These are phyloP conservation scores for Colletotrichum orbiculare DNA, from an alignment of 2,329 filamentous ascomycete genomes.

Conservation along the genomic window DNA sequence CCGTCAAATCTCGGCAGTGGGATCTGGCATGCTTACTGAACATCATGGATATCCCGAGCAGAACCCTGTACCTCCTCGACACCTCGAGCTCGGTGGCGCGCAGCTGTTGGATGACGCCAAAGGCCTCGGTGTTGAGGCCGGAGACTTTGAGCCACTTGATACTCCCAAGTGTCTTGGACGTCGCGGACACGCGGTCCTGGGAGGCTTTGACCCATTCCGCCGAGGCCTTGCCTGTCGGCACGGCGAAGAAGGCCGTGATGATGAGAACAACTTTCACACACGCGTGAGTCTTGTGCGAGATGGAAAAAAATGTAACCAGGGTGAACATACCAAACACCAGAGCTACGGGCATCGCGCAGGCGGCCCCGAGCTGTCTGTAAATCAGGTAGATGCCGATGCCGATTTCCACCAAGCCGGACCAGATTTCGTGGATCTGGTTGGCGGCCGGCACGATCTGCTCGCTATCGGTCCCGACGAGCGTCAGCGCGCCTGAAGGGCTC, in stretches of 20 bases:
- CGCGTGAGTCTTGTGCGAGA: slow-evolving; percentile 14
- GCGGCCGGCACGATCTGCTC: slow-evolving; percentile 41
- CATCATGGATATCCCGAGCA: slow-evolving; percentile 36
- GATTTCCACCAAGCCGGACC: slow-evolving; percentile 42
- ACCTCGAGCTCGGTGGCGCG: slow-evolving; percentile 39
- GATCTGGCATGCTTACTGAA: slow-evolving; percentile 28
- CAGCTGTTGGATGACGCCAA: slow-evolving; percentile 38
- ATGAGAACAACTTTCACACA: slow-evolving; percentile 42
- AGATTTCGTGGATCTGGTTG: slow-evolving; percentile 39
- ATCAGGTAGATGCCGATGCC: slow-evolving; percentile 43
- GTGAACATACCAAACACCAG: slow-evolving; percentile 53
- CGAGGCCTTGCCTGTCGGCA: slow-evolving; percentile 46
- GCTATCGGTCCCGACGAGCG: slow-evolving; percentile 43
- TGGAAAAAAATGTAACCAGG: slow-evolving; percentile 1
- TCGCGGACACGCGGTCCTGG: slow-evolving; percentile 59
- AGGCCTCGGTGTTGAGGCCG: slow-evolving; percentile 55
- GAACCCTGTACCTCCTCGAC: slow-evolving; percentile 40
- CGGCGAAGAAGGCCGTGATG: slow-evolving; percentile 44
- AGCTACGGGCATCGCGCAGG: slow-evolving; percentile 54
- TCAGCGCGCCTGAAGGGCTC: slow-evolving; percentile 40
- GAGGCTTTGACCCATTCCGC: slow-evolving; percentile 61
- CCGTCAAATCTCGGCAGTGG: neutral
- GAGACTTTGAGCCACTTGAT: slow-evolving; percentile 65
- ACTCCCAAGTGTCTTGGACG: slow-evolving; percentile 57
- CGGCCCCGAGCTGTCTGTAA: slow-evolving; percentile 51